Evolutionary conservation across 2,329 filamentous ascomycete genomes (phyloP), one percentile per base, ranked within the genome.

Genomic region (Berkeleyomyces basicola): DNA sequence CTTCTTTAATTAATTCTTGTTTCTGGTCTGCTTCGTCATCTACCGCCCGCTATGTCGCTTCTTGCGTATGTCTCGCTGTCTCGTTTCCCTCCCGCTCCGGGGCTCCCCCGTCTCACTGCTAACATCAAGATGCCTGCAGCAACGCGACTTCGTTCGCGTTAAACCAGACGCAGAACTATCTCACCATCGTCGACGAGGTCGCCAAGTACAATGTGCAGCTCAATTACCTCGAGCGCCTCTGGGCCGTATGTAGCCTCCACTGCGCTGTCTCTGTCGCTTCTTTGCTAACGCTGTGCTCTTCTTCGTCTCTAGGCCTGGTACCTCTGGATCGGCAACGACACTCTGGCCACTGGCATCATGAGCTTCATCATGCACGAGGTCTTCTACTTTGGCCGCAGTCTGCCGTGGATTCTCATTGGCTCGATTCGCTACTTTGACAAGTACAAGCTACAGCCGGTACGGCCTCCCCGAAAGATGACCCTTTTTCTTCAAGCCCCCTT

Each of bases 271-370:
- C 44, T 55, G 11, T 33, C 16, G 31, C n/a, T 5, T 44, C 46
- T 10, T 10, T 44, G 63, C 65, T 68, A 63, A 68, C 58, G 49
- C 58, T 43, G 42, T 11, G 10, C 33, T 39, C 44, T 39, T 47
- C 36, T 47, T 47, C 36, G 37, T 23, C 7, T 40, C 23, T 58
- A 84, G 75, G 85, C 90, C 47, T 97, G 90, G 92, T 99, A 99
- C 74, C 82, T 92, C 14, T 99, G 85, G 81, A 96, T 97, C 87
- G 89, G 95, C 74, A 99, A 99, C 74, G 93, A 99, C 76, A 86
- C 88, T 62, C 84, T 99, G 66, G 93, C 93, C 65, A 99, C 93
- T 3, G 93, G 93, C 65, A 93, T 99, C 77, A 87, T 97, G 88
- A 96, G 90, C 70, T 99, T 99, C 74, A 76, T 86, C 68, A 89